phyloP scores from a whole-genome alignment of 768 basidiomycete genomes.

The Phlegmacium glaucopus region DNA sequence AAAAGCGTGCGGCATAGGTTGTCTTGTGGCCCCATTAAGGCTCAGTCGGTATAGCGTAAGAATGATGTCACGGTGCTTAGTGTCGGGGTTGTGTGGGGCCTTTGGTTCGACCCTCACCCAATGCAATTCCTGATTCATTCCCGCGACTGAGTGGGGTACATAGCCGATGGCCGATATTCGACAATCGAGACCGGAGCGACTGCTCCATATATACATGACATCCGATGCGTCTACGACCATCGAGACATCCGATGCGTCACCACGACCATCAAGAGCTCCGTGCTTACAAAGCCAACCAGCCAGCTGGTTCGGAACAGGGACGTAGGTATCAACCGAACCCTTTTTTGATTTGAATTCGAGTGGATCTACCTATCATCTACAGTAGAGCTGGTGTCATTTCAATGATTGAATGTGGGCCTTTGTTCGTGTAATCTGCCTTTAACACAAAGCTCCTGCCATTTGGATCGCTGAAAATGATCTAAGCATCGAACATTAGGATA shows the following conservation, averaged over 20 bases:
- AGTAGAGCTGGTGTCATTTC: constrained; percentile 75
- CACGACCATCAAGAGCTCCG: too few species aligned
- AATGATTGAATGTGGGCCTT: constrained; percentile 72
- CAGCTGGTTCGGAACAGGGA: too few species aligned
- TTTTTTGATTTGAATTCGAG: too few species aligned
- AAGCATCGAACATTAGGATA: constrained; percentile 6
- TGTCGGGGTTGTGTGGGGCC: neutral
- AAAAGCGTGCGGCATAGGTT: neutral
- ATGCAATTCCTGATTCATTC: neutral
- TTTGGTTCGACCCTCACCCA: neutral
- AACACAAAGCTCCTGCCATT: constrained; percentile 70
- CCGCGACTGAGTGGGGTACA: too few species aligned
- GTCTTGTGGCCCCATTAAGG: neutral
- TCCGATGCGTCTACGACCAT: too few species aligned
- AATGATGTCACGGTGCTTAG: neutral
- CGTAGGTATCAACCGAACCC: too few species aligned
- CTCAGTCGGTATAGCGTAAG: neutral
- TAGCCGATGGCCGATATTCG: too few species aligned
- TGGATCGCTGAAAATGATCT: constrained; percentile 76
- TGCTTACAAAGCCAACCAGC: too few species aligned
- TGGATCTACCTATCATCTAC: constrained; percentile 26
- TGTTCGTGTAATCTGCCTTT: constrained; percentile 71
- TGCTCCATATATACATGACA: too few species aligned
- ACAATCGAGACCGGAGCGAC: too few species aligned
- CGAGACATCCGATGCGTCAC: neutral